phyloP scores from a whole-genome alignment of 495 filamentous ascomycete species.

The Aspergillus olivimuriae region DNA sequence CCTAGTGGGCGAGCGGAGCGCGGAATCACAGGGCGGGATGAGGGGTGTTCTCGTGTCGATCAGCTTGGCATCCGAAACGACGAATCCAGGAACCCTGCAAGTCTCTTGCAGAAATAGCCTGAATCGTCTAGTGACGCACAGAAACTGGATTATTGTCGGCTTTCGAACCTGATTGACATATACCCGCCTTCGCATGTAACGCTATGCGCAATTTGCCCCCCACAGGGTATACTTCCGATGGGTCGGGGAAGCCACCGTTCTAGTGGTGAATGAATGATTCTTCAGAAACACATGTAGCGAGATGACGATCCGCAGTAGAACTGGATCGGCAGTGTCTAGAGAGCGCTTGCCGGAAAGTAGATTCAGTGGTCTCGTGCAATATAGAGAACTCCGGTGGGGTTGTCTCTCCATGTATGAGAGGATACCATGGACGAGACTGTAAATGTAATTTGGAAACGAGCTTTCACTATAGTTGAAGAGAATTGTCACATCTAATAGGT shows the following conservation, averaged over 20 bases:
- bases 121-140: not conserved
- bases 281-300: no score
- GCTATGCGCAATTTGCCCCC: not conserved
- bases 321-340: no score
- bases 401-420: not conserved
- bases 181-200: not conserved
- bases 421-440: no score
- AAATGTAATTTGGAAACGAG: no score
- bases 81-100: not conserved
- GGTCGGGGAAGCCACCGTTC: not conserved
- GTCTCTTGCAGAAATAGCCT: not conserved
- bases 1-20: no score
- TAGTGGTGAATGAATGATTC: no score
- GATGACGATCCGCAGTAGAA: no score
- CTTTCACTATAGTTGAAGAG: no score
- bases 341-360: no score
- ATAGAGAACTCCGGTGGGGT: not conserved
- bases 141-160: not conserved
- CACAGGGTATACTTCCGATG: not conserved
- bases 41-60: not conserved
- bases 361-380: no score
- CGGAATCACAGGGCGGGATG: no score
- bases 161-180: not conserved
- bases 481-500: no score
- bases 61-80: not conserved